Base-by-base conservation (phyloP, 2,329 filamentous ascomycete species). In the Zymoseptoria passerinii region DNA sequence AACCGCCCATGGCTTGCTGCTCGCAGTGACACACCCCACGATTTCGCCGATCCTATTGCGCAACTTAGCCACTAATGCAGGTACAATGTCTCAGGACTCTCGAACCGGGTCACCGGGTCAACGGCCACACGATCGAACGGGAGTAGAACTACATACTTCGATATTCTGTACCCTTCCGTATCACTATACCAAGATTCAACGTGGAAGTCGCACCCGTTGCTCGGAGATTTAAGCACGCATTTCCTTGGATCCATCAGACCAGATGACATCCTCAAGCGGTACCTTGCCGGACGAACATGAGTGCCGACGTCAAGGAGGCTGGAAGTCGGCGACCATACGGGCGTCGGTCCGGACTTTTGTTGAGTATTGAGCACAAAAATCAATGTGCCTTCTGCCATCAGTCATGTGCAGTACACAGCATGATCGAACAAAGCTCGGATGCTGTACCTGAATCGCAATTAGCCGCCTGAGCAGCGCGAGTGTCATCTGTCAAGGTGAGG, bases 31-130 rank as follows among this genome's bases (percentile, higher is more conserved):
- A 54, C 58, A 55, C 55, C 60, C 61, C 64, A 61, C 58, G 50
- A 53, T 48, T 59, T 56, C 62, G 56, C 58, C 61, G 61, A 20
- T 65, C 60, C 44, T 29, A 66, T 67, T 65, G 66, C 67, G 67
- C 66, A 68, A 67, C 58, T 48, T n/a, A 48, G 54, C 49, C 55
- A 61, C 65, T 68, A 68, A 67, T 66, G 67, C 67, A 69, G 67
- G 67, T 65, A 69, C 67, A 50, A 56, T 65, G 59, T 66, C 53
- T 62, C 58, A 59, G 56, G 44, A 52, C 28, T 58, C 52, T 54
- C 56, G 48, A 61, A 53, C 61, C 61, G 20, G 58, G 61, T 62
- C 61, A 58, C 56, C 49, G 61, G 63, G 62, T 65, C 63, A 55
- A 55, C 57, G 50, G n/a, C 50, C 35, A 44, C 50, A 52, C 23